phyloP scores from a whole-genome alignment of 179 eudicot genomes.

The Actinidia chinensis region DNA sequence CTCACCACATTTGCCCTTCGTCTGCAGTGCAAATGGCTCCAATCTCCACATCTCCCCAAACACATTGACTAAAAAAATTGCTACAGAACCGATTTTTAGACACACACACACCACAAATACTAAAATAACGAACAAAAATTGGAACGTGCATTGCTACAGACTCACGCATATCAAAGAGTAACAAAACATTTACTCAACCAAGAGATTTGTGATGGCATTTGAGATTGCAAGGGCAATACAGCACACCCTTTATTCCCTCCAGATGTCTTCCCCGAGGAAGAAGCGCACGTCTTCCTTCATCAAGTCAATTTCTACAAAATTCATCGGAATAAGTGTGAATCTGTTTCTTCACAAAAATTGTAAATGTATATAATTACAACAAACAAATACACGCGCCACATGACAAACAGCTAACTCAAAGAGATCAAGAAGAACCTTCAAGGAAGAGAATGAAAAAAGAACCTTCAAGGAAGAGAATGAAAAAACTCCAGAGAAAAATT shows the following conservation, averaged over 20 bases:
- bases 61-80: constrained; percentile 4
- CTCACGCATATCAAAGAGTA: too few species aligned
- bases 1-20: constrained; percentile 13
- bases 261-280: constrained; percentile 93
- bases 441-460: too few species aligned
- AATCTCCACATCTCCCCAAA: constrained; percentile 17
- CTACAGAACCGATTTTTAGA: too few species aligned
- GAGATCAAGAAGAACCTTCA: too few species aligned
- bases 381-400: too few species aligned
- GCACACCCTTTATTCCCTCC: constrained; percentile 97
- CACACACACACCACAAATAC: too few species aligned
- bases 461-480: too few species aligned
- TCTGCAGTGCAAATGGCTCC: constrained; percentile 11
- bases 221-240: constrained; percentile 93
- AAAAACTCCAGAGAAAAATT: too few species aligned
- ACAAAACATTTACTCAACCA: constrained; percentile 46
- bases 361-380: too few species aligned
- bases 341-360: too few species aligned
- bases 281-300: constrained; percentile 96
- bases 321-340: constrained; percentile 4
- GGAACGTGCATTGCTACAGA: too few species aligned
- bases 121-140: constrained; percentile 7
- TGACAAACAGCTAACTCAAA: too few species aligned
- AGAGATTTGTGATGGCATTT: constrained; percentile 89
- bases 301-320: constrained; percentile 63